These are phyloP conservation scores for Aspergillus quadricinctus DNA, from an alignment of 2,329 filamentous ascomycete genomes.

Conservation along the genomic window DNA sequence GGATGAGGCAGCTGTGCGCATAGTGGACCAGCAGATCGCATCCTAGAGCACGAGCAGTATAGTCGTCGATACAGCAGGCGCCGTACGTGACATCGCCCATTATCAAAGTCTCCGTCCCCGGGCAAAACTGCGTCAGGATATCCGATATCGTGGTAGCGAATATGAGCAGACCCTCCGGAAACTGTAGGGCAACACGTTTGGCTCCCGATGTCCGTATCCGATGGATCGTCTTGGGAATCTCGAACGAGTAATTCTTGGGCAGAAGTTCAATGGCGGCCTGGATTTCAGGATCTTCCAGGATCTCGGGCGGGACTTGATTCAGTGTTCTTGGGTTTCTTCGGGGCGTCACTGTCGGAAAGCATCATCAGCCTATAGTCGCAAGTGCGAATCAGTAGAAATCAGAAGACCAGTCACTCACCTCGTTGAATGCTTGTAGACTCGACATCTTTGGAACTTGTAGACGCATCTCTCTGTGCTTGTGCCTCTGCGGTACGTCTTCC, in stretches of 20 bases:
- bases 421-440: constrained; percentile 53
- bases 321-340: constrained; percentile 72
- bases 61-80: constrained; percentile 98
- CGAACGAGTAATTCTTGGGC: constrained; percentile 95
- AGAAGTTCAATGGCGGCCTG: constrained; percentile 83
- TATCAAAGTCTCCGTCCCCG: constrained; percentile 85
- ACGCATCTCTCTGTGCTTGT: constrained; percentile 53
- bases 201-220: constrained; percentile 76
- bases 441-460: constrained; percentile 56
- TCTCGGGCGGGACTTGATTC: constrained; percentile 85
- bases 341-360: constrained; percentile 56
- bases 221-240: constrained; percentile 97
- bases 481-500: constrained; percentile 67
- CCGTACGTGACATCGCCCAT: constrained; percentile 99
- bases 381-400: constrained; percentile 8
- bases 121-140: constrained; percentile 90
- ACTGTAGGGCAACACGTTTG: constrained; percentile 86
- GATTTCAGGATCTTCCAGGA: constrained; percentile 77
- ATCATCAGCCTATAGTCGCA: constrained; percentile 1
- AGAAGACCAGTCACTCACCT: constrained; percentile 24
- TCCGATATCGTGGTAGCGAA: constrained; percentile 98
- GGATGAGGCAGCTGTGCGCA: constrained; percentile 93
- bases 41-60: constrained; percentile 86
- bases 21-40: constrained; percentile 96
- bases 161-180: constrained; percentile 89